Conservation (phyloP, 805 yeast species). For the Teunomyces panamensis region DNA sequence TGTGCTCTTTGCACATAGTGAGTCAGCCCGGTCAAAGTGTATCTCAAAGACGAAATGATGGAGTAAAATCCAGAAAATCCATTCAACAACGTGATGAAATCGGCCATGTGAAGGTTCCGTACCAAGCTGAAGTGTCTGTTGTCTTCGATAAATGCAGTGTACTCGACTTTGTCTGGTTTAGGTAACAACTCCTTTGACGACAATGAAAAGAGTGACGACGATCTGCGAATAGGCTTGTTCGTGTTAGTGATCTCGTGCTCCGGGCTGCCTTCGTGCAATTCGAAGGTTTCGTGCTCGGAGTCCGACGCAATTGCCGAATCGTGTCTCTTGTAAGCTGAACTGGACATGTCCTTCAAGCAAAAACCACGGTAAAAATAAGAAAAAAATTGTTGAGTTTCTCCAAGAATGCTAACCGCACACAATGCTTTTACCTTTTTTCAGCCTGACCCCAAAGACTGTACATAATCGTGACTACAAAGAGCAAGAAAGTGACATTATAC, state of each 20-base stretch:
- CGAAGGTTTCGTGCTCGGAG: constrained; percentile 25
- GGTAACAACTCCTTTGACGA: constrained; percentile 61
- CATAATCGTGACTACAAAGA: neutral
- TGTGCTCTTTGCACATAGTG: constrained; percentile 85
- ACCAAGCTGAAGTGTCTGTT: constrained; percentile 82
- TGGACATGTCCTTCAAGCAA: constrained; percentile 12
- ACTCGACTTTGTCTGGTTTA: constrained; percentile 74
- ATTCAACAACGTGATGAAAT: constrained; percentile 89
- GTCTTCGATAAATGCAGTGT: constrained; percentile 77
- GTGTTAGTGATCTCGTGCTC: neutral
- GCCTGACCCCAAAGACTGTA: neutral
- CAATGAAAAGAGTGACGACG: constrained; percentile 52
- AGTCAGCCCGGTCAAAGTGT: constrained; percentile 63
- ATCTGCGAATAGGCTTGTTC: constrained; percentile 43
- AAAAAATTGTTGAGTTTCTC: neutral
- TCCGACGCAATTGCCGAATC: constrained; percentile 39
- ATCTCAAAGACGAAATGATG: constrained; percentile 80
- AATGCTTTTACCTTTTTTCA: neutral
- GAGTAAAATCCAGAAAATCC: constrained; percentile 94
- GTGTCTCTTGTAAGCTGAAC: constrained; percentile 23
- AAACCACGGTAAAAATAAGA: too few species aligned
- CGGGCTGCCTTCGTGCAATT: constrained; percentile 6
- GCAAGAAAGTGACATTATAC: too few species aligned
- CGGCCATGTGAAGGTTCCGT: constrained; percentile 90
- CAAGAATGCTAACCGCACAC: neutral